Evolutionary conservation across 176 grass and related monocot genomes (phyloP), one percentile per base, ranked within the genome.

Genomic region (Zizania latifolia): DNA sequence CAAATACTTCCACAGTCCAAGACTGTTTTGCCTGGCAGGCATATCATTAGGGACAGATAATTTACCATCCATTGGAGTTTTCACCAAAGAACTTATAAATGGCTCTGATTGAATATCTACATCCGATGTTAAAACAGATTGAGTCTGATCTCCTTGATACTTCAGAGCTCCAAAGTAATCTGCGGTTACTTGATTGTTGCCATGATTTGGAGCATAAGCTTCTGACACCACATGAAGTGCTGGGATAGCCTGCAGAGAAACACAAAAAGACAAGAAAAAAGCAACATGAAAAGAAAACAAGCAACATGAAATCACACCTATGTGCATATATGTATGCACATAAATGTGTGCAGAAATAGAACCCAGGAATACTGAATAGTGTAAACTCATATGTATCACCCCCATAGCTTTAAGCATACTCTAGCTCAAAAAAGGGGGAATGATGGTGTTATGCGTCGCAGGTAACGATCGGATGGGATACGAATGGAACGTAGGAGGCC

Each of bases 1-100:
- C 64, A 87, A 64, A 62, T 74, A 89, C 44, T 85, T 93, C 87
- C 87, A 90, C 53, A 74, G 67, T 68, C 82, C 84, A 34, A 88
- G 73, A 90, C 78, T 90, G 60, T 80, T 90, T 64, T 83, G 81
- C 62, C 83, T 83, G 55, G 68, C 46, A 72, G 88, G 78, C 19
- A 74, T 60, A 64, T 85, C 78, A 64, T 62, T 74, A 70, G 69
- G 71, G 70, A 76, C n/a, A 22, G 48, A 22, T 53, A 21, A 71
- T 28, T 59, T 67, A 72, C 24, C 58, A 50, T 64, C 30, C 37
- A 58, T 41, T 58, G 30, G 57, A 82, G 58, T 75, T 86, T 57
- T 48, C n/a, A 24, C 39, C 7, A 60, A 44, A 45, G 68, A 72
- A 82, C 43, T 78, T 76, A 70, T 66, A 56, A 67, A 66, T 57